A percentile compares a stretch with the other conserved stretches of the same genome.
phyloP scores from a whole-genome alignment of 306 rosid genomes.

The Glycine soja region DNA sequence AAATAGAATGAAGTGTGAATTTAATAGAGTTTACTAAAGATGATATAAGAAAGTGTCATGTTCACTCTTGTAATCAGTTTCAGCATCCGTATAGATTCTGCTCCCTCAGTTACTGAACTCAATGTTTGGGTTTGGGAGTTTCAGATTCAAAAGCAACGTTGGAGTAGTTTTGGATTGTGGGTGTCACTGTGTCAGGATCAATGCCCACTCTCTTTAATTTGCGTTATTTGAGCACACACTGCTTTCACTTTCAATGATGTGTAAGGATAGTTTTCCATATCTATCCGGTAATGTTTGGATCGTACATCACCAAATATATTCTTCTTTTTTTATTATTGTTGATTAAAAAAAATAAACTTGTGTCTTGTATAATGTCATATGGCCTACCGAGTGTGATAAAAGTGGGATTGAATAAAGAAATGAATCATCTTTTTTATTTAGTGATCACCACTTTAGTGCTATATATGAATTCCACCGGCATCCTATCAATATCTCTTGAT shows the following conservation, averaged over 20 bases:
- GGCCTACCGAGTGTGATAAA: background rate
- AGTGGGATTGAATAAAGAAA: background rate
- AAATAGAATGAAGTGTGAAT: no score
- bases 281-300: background rate
- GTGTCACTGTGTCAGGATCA: background rate
- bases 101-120: background rate
- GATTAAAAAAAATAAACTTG: no score
- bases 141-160: background rate
- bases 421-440: background rate
- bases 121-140: background rate
- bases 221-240: background rate
- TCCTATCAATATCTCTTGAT: background rate
- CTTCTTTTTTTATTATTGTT: background rate
- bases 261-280: background rate
- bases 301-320: background rate
- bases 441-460: background rate
- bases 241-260: background rate
- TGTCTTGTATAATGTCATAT: no score
- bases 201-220: background rate
- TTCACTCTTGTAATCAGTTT: background rate
- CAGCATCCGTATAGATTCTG: background rate
- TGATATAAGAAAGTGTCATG: background rate
- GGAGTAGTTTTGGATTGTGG: background rate
- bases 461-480: slow-evolving; percentile 1
- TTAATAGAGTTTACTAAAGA: no score